Base-by-base conservation (phyloP, 768 basidiomycete genomes). In the Heimioporus sp. region DNA sequence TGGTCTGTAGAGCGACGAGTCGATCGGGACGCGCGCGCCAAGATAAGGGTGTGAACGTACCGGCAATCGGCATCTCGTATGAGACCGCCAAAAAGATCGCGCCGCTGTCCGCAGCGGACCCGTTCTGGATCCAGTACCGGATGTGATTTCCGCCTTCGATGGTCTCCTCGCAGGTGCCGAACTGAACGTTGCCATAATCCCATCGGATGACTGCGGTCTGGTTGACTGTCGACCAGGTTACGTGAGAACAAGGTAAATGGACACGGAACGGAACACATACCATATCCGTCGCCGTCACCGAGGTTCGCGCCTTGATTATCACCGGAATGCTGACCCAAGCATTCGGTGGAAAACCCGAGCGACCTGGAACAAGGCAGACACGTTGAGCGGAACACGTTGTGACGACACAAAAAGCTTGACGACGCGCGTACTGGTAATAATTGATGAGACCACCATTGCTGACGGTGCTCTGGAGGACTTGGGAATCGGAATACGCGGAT, bases 151-250 rank as follows among this genome's bases (percentile, higher is more conserved):
- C 94, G 2, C 93, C 93, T 58, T 89, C 64, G 38, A 95, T 78
- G 2, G 90, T 89, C 69, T 97, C 93, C 58, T 80, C 72, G 69
- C 94, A 96, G 1, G 92, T 81, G 0, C 94, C 94, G n/a, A 94
- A 68, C 46, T 82, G 73, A 1, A 84, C 80, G 59, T 96, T 83
- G 9, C 82, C 83, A 65, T 90, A 98, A 64, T 93, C 80, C 80
- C 82, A 93, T 34, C 94, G 79, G 21, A 95, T 82, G n/a, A 86
- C 87, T 9, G 83, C 82, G 0, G 87, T 87, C 65, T 97, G 85
- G 65, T 92, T 90, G 53, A 76, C 90, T 92, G 63, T n/a, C 17
- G 32, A 13, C 31, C 28, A 38, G 20, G 35, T 32, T 28, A 42
- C 37, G 42, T 58, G 38, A 53, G 52, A 1, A 31, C 16, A 47